Base-by-base conservation (phyloP, 495 filamentous ascomycete genomes). In the Aspergillus biplanus region DNA sequence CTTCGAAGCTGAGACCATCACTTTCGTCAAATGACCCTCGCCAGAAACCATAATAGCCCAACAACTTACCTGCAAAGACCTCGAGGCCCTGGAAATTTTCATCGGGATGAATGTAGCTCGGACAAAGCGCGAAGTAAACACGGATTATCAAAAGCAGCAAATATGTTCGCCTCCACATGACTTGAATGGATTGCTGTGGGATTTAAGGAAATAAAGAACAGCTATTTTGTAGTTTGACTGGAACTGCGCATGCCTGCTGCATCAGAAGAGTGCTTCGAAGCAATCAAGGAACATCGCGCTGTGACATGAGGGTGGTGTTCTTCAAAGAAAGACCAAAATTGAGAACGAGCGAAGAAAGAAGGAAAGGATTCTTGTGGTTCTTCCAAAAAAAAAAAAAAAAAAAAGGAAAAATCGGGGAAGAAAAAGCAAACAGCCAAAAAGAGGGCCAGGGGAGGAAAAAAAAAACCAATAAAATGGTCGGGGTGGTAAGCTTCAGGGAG, bases 81-180 rank as follows among this genome's bases (percentile, higher is more conserved):
- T 99, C 95, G 9, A 94, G 95, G 18, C 95, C 95, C 72, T 99
- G 95, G 71, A 99, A 99, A 77, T 97, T 92, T 82, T 99, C 95
- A 78, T 99, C 95, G 4, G 95, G 95, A 75, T 99, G 95, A 34
- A 99, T 86, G 75, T 99, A 99, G 80, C 94, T 97, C 50, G 95
- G 91, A 52, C 89, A 92, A 35, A 97, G 82, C 49, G 95, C 93
- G 69, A 97, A 96, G 82, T 96, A 98, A 63, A 97, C 83, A 70
- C 96, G 90, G 66, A 97, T 89, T 63, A 92, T 76, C 61, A 97
- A 75, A 61, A 99, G 81, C 44, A 96, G 76, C 67, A 98, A 79
- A 75, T 97, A 97, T 56, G 87, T 86, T 78, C 93, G 87, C 81
- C 93, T 85, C 93, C 92, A 97, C 95, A 97, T 97, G 69, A 52